Conservation (phyloP, 169 alveolate genomes). For the Plasmodium gallinaceum region DNA sequence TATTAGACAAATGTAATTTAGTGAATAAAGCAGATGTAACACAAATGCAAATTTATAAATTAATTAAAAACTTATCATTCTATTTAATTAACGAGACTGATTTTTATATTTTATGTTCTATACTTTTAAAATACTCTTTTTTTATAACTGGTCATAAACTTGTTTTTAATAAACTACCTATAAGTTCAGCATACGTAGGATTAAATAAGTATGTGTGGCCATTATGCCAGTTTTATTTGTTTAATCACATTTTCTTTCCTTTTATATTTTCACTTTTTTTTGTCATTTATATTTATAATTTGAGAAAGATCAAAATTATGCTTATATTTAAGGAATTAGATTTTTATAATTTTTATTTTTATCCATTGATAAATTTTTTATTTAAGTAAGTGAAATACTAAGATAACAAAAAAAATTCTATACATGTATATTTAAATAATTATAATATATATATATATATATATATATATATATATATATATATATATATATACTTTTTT, state of each 20-base stretch:
- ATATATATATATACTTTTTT: too few species aligned
- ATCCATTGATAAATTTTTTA: constrained; percentile 54
- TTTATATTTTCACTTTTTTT: constrained; percentile 36
- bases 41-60: constrained; percentile 49
- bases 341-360: constrained; percentile 44
- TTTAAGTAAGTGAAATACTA: constrained; percentile 28
- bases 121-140: constrained; percentile 61
- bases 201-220: constrained; percentile 61
- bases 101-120: constrained; percentile 45
- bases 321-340: constrained; percentile 21
- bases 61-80: constrained; percentile 31
- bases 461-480: constrained; percentile 5
- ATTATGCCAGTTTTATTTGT: constrained; percentile 38
- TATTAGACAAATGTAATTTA: constrained; percentile 10
- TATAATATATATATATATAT: not conserved
- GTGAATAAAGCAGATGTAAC: constrained; percentile 22
- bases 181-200: constrained; percentile 44
- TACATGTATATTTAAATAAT: not conserved
- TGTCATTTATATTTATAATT: constrained; percentile 23
- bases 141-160: constrained; percentile 67
- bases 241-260: constrained; percentile 55
- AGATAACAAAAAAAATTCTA: not conserved
- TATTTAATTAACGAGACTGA: constrained; percentile 42
- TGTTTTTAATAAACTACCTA: constrained; percentile 29
- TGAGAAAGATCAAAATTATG: constrained; percentile 50